Evolutionary conservation across 2,329 filamentous ascomycete genomes (phyloP).

Genomic region (Davidsoniella neocaledoniae): DNA sequence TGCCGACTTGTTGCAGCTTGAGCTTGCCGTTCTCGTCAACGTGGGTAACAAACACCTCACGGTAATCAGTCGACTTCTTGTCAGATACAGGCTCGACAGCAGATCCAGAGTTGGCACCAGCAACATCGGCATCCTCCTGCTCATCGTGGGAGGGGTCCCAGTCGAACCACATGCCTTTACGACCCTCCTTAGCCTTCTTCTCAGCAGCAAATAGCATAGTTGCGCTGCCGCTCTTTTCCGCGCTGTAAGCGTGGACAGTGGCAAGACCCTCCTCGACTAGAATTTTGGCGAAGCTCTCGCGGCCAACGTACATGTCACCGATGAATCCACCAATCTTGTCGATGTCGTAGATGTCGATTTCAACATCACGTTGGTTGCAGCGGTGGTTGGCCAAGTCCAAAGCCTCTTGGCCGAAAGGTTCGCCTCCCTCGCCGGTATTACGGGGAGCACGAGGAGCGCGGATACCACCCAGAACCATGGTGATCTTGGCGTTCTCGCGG

Average conservation of each 20-base stretch:
- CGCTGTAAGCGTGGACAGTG: conserved; percentile 83
- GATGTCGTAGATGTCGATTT: conserved; percentile 85
- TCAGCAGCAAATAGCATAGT: conserved; percentile 78
- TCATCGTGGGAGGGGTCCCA: conserved; percentile 83
- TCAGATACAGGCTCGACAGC: conserved; percentile 34
- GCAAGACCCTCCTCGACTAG: conserved; percentile 89
- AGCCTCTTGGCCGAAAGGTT: conserved; percentile 91
- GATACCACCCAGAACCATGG: conserved; percentile 84
- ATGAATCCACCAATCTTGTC: conserved; percentile 98
- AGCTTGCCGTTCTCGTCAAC: conserved; percentile 67
- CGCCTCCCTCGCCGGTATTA: conserved; percentile 55
- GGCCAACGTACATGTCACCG: conserved; percentile 79
- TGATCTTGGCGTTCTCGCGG: conserved; percentile 85
- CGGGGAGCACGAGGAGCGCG: conserved; percentile 77
- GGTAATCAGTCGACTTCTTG: conserved; percentile 67
- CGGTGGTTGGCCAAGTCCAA: conserved; percentile 78
- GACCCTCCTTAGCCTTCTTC: conserved; percentile 71
- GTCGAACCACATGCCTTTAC: conserved; percentile 81
- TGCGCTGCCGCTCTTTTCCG: conserved; percentile 84
- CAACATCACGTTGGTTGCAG: conserved; percentile 85
- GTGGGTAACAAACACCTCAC: conserved; percentile 82
- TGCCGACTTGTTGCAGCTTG: conserved; percentile 82
- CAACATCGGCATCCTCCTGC: conserved; percentile 36
- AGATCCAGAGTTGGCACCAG: conserved; percentile 32
- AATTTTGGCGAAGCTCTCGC: conserved; percentile 87